Percentiles rank a stretch among this genome's conserved stretches.
Evolutionary conservation across 1,139 yeast genomes (phyloP).

Genomic region (Blastobotrys apis): DNA sequence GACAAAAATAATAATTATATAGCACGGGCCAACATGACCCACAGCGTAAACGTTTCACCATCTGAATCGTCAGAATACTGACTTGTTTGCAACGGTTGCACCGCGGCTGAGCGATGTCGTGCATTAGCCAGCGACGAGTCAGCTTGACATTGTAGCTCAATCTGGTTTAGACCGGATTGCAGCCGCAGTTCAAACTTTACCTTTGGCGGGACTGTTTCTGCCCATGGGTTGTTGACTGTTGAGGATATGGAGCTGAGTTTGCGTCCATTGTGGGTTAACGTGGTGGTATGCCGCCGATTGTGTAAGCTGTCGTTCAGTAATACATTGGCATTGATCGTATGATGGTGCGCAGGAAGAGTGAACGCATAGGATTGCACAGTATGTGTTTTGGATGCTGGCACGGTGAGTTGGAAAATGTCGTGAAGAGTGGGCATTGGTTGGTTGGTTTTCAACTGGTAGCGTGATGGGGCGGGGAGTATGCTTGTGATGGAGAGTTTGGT

Average conservation of each 20-base stretch:
- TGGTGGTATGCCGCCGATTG: conserved; percentile 25
- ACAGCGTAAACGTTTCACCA: conserved; percentile 10
- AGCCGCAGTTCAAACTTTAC: conserved; percentile 25
- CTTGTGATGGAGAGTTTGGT: conserved; percentile 29
- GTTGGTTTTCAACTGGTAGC: conserved; percentile 24
- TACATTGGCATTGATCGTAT: conserved; percentile 29
- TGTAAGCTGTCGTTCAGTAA: conserved; percentile 30
- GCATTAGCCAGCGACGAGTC: conserved; percentile 8
- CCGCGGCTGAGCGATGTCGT: conserved; percentile 7
- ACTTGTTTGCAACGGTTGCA: conserved; percentile 7
- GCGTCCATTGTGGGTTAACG: conserved; percentile 26
- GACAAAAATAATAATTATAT: no score
- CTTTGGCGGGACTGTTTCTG: conserved; percentile 22
- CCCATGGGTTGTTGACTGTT: conserved; percentile 28
- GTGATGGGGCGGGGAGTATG: conserved; percentile 25
- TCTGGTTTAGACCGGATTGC: conserved; percentile 29
- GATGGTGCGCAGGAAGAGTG: conserved; percentile 34
- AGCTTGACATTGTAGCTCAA: conserved; percentile 23
- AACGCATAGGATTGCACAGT: conserved; percentile 32
- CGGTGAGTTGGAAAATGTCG: conserved; percentile 30
- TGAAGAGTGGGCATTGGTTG: conserved; percentile 21
- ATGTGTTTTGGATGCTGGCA: conserved; percentile 32
- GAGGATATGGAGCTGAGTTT: conserved; percentile 26
- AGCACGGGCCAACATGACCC: conserved; percentile 12
- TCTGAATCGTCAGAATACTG: no score